Conservation (phyloP, 306 rosid species). For the Dryas drummondii region DNA sequence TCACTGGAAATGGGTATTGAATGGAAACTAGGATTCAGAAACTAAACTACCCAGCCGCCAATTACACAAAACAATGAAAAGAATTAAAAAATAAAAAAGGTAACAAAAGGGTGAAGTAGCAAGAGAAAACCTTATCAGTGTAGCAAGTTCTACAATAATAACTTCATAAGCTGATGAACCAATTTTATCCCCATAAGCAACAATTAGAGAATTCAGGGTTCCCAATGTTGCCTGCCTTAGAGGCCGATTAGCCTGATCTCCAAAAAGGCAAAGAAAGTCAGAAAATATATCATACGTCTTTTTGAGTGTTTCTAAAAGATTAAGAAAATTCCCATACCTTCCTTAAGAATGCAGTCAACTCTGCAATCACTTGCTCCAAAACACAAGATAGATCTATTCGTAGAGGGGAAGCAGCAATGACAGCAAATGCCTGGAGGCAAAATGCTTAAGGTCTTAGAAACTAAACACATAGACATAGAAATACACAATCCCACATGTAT, state of each 20-base stretch:
- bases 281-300: constrained; percentile 9
- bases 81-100: constrained; percentile 9
- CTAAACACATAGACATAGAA: neutral
- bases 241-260: constrained; percentile 90
- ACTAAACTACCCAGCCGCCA: constrained; percentile 13
- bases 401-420: constrained; percentile 89
- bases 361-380: constrained; percentile 84
- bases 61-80: neutral
- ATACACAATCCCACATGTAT: neutral
- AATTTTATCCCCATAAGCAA: constrained; percentile 94
- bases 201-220: constrained; percentile 87
- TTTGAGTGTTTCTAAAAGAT: constrained; percentile 8
- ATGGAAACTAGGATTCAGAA: constrained; percentile 21
- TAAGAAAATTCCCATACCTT: constrained; percentile 54
- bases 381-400: constrained; percentile 87
- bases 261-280: constrained; percentile 29
- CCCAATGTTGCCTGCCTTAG: constrained; percentile 96
- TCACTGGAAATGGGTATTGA: constrained; percentile 56
- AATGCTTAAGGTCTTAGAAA: constrained; percentile 21
- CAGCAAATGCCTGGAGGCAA: constrained; percentile 81
- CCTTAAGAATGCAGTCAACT: constrained; percentile 90
- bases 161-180: constrained; percentile 92
- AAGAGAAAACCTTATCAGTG: constrained; percentile 74
- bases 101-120: neutral
- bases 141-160: constrained; percentile 87